Evolutionary conservation across 192 early-diverging fungal species (phyloP).

Genomic region (Podila verticillata): DNA sequence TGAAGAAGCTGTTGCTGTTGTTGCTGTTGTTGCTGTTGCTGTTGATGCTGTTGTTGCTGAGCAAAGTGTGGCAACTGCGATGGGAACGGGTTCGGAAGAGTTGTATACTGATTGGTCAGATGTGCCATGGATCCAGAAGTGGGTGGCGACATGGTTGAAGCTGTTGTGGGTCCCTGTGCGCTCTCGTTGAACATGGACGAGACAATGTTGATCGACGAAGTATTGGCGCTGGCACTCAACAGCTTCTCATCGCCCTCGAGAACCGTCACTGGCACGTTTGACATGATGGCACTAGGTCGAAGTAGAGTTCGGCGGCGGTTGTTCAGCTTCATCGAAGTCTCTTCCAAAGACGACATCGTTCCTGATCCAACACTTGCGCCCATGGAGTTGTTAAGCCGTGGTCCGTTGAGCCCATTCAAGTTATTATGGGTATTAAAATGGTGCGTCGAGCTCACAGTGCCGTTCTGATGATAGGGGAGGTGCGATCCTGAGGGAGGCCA

Average conservation of each 20-base stretch:
- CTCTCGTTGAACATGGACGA: slow-evolving; percentile 46
- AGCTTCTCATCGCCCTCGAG: slow-evolving; percentile 50
- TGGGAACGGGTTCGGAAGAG: slow-evolving; percentile 8
- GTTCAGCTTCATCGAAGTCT: slow-evolving; percentile 32
- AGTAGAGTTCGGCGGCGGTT: slow-evolving; percentile 39
- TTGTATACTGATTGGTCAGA: not conserved
- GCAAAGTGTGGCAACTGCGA: slow-evolving; percentile 16
- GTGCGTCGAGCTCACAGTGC: not conserved
- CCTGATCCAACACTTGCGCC: not conserved
- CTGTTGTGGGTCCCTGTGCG: not conserved
- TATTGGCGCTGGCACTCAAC: slow-evolving; percentile 52
- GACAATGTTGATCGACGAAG: slow-evolving; percentile 51
- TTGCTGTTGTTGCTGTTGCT: slow-evolving; percentile 40
- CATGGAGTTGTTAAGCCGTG: not conserved
- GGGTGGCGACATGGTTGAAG: slow-evolving; percentile 18
- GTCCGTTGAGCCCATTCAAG: slow-evolving; percentile 4
- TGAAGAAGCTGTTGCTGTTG: slow-evolving; percentile 26
- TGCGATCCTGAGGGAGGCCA: slow-evolving; percentile 8
- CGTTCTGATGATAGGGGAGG: not conserved
- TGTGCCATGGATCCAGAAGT: slow-evolving; percentile 13
- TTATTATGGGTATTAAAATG: not conserved
- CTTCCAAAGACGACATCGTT: slow-evolving; percentile 20
- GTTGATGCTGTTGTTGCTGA: slow-evolving; percentile 13
- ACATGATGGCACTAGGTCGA: slow-evolving; percentile 50
- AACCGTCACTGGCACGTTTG: slow-evolving; percentile 48